phyloP scores from a whole-genome alignment of 306 rosid species.

The Corylus avellana region DNA sequence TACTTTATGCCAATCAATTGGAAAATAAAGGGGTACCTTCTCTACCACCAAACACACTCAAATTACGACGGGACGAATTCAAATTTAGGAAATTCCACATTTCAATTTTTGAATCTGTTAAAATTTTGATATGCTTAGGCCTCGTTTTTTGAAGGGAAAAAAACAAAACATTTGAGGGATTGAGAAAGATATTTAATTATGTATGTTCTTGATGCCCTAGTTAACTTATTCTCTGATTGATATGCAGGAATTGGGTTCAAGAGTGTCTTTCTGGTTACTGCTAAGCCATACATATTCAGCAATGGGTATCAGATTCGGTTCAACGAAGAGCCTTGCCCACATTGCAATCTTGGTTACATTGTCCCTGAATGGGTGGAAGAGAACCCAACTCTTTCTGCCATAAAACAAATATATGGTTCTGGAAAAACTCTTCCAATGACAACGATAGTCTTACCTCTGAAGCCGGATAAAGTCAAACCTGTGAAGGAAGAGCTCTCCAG shows the following conservation, averaged over 20 bases:
- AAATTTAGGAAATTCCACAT: no score
- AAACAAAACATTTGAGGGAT: neutral
- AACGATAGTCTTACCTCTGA: constrained; percentile 60
- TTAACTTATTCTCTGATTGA: constrained; percentile 12
- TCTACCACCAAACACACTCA: no score
- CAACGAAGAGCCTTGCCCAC: constrained; percentile 65
- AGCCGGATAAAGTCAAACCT: constrained; percentile 57
- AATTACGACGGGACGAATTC: no score
- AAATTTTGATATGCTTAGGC: neutral
- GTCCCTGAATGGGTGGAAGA: constrained; percentile 93
- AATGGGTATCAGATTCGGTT: constrained; percentile 79
- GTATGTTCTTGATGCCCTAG: neutral
- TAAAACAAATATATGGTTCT: constrained; percentile 47
- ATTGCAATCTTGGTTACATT: constrained; percentile 69
- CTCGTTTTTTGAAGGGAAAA: neutral
- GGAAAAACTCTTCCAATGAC: constrained; percentile 55
- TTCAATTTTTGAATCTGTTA: neutral
- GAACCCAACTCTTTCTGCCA: constrained; percentile 46
- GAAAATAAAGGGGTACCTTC: no score
- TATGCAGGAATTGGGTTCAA: constrained; percentile 89
- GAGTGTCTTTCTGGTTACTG: constrained; percentile 77
- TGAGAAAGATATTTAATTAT: neutral
- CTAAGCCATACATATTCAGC: constrained; percentile 69
- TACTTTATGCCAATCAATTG: no score
- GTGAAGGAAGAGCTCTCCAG: constrained; percentile 68